Base-by-base conservation (phyloP, 2,329 filamentous ascomycete genomes). In the Zalaria sp. region DNA sequence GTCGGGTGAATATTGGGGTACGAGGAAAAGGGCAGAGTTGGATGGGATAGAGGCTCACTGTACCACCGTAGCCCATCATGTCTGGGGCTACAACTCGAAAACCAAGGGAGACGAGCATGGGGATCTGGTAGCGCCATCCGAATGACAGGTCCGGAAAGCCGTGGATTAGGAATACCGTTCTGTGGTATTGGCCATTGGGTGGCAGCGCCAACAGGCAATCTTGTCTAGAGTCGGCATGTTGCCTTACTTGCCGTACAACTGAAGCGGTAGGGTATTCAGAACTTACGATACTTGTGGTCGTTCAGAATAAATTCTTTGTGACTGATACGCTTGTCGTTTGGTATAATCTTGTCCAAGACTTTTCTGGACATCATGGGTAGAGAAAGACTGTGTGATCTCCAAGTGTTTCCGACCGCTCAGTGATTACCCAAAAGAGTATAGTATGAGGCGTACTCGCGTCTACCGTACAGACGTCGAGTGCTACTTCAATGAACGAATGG, bases 71-170 rank as follows among this genome's bases (percentile, higher is more conserved):
- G 47, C 89, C 89, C 52, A 93, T 73, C 69, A 87, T 80, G 61
- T 95, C 86, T 0, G 86, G 83, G 7, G 77, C 84, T 25, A 96
- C 76, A 42, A 94, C 85, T 43, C 82, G 76, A 49, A 89, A 74
- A 25, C 81, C 81, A 43, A 85, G 68, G 4, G 78, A 71, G 29
- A 82, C 61, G 25, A 96, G 71, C 51, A 77, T 63, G 0, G 88
- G 87, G 45, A 95, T 82, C 61, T 95, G 88, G 62, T 84, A 81
- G 47, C 88, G 80, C 89, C 89, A 96, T 56, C 82, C 86, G 55
- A 87, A 78, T 5, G 77, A 75, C 11, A 91, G 63, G 61, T 94
- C 87, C 0, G 88, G 88, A 64, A 80, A 93, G 49, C 88, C 88
- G 61, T 87, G 82, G 55, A 76, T 68, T 43, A 79, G 60, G 46